phyloP scores from a whole-genome alignment of 805 yeast species.

The Saccharomycopsis fibuligera region DNA sequence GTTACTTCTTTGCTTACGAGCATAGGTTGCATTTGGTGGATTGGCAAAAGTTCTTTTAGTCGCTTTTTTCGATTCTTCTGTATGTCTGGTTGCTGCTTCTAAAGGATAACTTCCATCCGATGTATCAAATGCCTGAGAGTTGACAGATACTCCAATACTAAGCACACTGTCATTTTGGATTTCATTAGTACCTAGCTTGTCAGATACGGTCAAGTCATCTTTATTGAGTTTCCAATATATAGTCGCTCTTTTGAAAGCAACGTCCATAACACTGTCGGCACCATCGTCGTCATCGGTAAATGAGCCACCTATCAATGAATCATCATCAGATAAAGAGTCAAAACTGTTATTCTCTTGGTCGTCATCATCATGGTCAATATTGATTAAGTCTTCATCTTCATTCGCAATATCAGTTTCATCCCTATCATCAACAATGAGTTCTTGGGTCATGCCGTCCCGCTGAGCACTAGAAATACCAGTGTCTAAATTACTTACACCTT shows the following conservation, averaged over 20 bases:
- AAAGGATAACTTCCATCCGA: not conserved
- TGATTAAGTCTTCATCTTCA: conserved; percentile 13
- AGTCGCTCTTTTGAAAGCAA: conserved; percentile 20
- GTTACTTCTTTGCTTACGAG: conserved; percentile 4
- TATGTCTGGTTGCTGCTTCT: not conserved
- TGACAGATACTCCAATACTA: conserved; percentile 2
- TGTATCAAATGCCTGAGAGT: not conserved
- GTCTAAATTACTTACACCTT: not conserved
- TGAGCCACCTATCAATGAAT: conserved; percentile 18
- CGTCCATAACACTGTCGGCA: conserved; percentile 17
- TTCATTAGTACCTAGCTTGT: not conserved
- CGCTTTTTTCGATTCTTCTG: not conserved
- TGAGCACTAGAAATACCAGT: not conserved
- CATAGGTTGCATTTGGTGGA: no score
- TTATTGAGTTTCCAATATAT: conserved; percentile 13
- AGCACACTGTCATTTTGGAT: not conserved
- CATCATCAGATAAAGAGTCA: conserved; percentile 14
- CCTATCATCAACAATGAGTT: conserved; percentile 17
- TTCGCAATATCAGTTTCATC: conserved; percentile 7
- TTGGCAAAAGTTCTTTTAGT: not conserved
- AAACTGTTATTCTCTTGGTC: conserved; percentile 4
- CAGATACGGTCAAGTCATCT: not conserved
- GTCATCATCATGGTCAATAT: conserved; percentile 18
- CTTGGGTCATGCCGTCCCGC: not conserved
- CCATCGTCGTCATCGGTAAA: conserved; percentile 20